Base-by-base conservation (phyloP, 805 yeast species). In the Yarrowia bubula region DNA sequence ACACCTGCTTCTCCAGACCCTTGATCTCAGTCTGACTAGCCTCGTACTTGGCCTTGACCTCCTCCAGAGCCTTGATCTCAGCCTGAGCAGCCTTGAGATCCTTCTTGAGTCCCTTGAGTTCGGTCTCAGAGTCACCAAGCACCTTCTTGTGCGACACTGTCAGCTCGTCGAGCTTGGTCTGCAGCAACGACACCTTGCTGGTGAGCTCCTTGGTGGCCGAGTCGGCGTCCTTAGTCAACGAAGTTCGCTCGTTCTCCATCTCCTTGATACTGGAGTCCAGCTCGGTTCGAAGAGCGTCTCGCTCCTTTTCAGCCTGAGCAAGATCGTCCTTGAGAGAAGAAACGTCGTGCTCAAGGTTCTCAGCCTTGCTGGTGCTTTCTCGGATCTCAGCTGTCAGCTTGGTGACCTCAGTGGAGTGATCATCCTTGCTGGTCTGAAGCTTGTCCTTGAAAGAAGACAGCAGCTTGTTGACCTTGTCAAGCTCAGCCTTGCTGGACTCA, bases 121-220 rank as follows among this genome's bases (percentile, higher is more conserved):
- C 68, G 31, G 31, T 67, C 28, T 32, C 39, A 14, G 39, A 14
- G n/a, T 35, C 43, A 5, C 62, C 61, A n/a, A 55, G 15, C 11
- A 57, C 66, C 41, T 43, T 50, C 33, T 44, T 39, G 38, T 66
- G 51, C 1, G 44, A 48, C 6, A 18, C 63, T 28, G 57, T n/a
- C 4, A 51, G 32, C 28, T 67, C 68, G 8, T 58, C 51, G 9
- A 51, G 35, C 67, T 53, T 57, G 28, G 39, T 50, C 61, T 39
- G 60, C 38, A 43, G 58, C 42, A 35, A 4, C n/a, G 48, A 37
- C 6, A 61, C 47, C 41, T 48, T 46, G 32, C 8, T 28, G 18
- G 48, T 47, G 33, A 61, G 57, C 55, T 61, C 65, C 33, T 47
- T 61, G 46, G 65, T 61, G 37, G 65, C 57, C n/a, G 65, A 47